A percentile compares a stretch with the other conserved stretches of the same genome.
phyloP scores from a whole-genome alignment of 345 rosid genomes.

The Isatis tinctoria region DNA sequence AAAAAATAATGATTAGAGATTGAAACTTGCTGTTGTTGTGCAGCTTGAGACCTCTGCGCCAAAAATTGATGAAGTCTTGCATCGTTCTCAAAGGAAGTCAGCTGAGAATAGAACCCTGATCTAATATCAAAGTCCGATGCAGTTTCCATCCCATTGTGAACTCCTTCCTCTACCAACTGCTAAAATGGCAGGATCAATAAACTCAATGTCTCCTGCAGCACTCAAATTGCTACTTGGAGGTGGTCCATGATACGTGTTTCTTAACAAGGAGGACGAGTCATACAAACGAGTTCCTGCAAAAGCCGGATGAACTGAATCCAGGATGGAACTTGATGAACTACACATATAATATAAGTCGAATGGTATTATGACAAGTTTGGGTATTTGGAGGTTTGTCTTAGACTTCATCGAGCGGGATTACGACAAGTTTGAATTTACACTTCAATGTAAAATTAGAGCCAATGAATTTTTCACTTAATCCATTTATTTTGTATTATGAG shows the following conservation, averaged over 20 bases:
- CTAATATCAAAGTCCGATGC: constrained; percentile 54
- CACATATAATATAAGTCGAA: no score
- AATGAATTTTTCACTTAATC: no score
- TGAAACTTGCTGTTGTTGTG: constrained; percentile 51
- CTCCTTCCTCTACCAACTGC: constrained; percentile 87
- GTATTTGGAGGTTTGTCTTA: no score
- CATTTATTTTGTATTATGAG: no score
- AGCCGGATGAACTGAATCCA: constrained; percentile 39
- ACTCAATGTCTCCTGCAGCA: constrained; percentile 59
- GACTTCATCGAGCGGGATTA: no score
- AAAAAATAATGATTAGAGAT: background rate
- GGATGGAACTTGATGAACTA: constrained; percentile 37
- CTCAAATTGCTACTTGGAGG: constrained; percentile 39
- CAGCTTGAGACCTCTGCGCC: constrained; percentile 64
- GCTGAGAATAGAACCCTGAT: constrained; percentile 44
- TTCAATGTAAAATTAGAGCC: no score
- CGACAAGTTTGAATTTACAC: no score
- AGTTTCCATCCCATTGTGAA: constrained; percentile 48
- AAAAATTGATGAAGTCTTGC: constrained; percentile 44
- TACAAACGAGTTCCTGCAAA: constrained; percentile 50
- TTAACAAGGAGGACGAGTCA: constrained; percentile 46
- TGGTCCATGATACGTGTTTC: constrained; percentile 47
- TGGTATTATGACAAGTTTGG: no score
- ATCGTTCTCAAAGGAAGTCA: constrained; percentile 53
- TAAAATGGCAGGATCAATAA: constrained; percentile 90